A percentile compares a stretch with the other conserved stretches of the same genome.
Evolutionary conservation across 1,284 basidiomycete genomes (phyloP).

Genomic region (Tylopilus sp.): DNA sequence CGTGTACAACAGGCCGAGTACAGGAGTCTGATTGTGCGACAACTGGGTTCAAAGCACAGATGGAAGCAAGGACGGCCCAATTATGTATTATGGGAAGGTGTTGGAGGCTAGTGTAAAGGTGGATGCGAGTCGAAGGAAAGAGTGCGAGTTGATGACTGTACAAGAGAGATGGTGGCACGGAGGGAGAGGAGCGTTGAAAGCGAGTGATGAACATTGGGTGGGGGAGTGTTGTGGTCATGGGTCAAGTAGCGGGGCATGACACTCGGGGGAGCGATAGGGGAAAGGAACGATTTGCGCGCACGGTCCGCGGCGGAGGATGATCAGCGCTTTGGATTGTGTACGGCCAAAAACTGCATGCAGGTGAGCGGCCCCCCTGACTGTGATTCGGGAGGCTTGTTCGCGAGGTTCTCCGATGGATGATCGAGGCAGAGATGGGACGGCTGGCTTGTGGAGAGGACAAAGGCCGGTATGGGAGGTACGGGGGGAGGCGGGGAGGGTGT

Average conservation of each 20-base stretch:
- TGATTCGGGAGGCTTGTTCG: background rate
- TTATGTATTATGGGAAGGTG: too few relatives aligned
- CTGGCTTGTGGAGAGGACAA: slow-evolving; percentile 20
- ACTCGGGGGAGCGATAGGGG: slow-evolving; percentile 11
- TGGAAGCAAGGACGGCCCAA: background rate
- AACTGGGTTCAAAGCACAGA: background rate
- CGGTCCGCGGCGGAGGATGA: background rate
- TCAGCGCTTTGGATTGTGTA: slow-evolving; percentile 21
- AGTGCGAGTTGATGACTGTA: slow-evolving; percentile 9
- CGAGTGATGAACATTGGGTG: slow-evolving; percentile 4
- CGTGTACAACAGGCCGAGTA: slow-evolving; percentile 1
- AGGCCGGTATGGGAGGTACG: slow-evolving; percentile 32
- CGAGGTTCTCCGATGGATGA: background rate
- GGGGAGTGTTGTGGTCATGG: background rate
- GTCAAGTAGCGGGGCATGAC: slow-evolving; percentile 18
- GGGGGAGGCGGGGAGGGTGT: slow-evolving; percentile 28
- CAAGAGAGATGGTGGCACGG: slow-evolving; percentile 7
- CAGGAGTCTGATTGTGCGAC: background rate
- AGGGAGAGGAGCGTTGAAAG: slow-evolving; percentile 1
- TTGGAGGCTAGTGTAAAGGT: slow-evolving; percentile 15
- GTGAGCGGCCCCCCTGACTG: slow-evolving; percentile 9
- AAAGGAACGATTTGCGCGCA: background rate
- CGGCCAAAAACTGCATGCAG: slow-evolving; percentile 22
- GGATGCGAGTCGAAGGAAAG: background rate
- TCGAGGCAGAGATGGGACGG: too few relatives aligned